Base-by-base conservation (phyloP, 345 rosid genomes). In the Eucalyptus sp. region DNA sequence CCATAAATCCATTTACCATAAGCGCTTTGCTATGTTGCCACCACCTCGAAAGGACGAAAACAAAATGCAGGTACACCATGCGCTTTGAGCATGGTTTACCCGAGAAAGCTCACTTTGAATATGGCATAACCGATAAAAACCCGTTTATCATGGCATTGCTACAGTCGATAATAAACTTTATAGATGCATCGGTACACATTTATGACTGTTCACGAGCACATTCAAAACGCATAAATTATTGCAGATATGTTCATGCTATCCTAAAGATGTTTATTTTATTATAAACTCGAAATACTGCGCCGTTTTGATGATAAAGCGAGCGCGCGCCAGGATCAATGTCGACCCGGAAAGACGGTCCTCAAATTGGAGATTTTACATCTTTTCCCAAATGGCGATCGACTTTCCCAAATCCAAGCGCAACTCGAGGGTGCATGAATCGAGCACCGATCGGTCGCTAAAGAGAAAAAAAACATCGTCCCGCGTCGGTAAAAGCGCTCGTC, bases 241-340 rank as follows among this genome's bases (percentile, higher is more conserved):
- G 25, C 0, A 0, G 58, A 52, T 8, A 52, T 18, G 0, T 52
- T 20, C 25, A 52, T 52, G 58, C 0, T 7, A 0, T 3, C 25
- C 58, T 52, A 52, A 52, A 18, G 10, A 52, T 0, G 58, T 52
- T 52, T 52, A 18, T 52, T 52, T 52, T 52, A 52, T 52, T 52
- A 52, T 52, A 20, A 52, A 52, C 25, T 20, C 58, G 7, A 52
- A 52, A 52, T 52, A 52, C 0, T 0, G 58, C 25, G 1, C 58
- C 58, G 25, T 20, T 52, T 52, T 52, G 10, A 20, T 2, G 58
- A 0, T 8, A 52, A 52, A 52, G 58, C 58, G 25, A 0, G 58
- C 58, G 25, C 58, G 25, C 58, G 25, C 58, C 58, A 20, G 58
- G 1, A 29, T 62, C 68, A 60, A 60, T 60, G 29, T 12, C 66